Evolutionary conservation across 768 basidiomycete genomes (phyloP).

Genomic region (Suillus occidentalis): DNA sequence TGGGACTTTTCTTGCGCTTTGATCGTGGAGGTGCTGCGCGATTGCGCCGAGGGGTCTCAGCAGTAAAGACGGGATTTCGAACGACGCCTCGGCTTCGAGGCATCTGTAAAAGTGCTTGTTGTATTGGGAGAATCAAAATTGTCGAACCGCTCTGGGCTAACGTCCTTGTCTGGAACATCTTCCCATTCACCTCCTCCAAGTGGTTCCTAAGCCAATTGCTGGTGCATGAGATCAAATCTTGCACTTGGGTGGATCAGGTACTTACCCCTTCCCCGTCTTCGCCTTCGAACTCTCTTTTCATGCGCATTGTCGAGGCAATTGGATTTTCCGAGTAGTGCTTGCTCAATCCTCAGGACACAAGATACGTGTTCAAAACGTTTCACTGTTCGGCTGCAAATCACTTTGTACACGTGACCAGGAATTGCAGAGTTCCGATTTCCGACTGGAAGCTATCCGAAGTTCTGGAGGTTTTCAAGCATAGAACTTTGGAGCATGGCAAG

Average conservation of each 20-base stretch:
- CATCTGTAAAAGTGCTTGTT: background rate
- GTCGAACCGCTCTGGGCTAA: background rate
- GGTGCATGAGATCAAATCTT: background rate
- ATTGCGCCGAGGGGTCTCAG: background rate
- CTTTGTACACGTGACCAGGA: background rate
- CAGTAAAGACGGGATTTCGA: background rate
- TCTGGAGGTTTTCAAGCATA: background rate
- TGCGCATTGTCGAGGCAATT: background rate
- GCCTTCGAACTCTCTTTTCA: background rate
- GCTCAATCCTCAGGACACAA: too few relatives aligned
- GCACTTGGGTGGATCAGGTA: background rate
- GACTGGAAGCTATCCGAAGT: background rate
- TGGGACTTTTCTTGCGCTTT: slow-evolving; percentile 30
- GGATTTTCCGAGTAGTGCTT: background rate
- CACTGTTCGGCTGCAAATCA: background rate
- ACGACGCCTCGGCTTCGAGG: background rate
- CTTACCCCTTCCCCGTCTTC: background rate
- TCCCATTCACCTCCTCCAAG: slow-evolving; percentile 1
- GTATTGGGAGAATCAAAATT: background rate
- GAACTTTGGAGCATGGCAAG: background rate
- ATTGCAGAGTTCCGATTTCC: background rate
- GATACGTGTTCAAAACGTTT: background rate
- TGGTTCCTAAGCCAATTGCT: background rate
- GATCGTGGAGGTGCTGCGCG: slow-evolving; percentile 18
- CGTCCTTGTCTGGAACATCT: background rate